These are phyloP conservation scores for Sugiyamaella xylanicola DNA, from an alignment of 1,139 yeast species.

Conservation along the genomic window DNA sequence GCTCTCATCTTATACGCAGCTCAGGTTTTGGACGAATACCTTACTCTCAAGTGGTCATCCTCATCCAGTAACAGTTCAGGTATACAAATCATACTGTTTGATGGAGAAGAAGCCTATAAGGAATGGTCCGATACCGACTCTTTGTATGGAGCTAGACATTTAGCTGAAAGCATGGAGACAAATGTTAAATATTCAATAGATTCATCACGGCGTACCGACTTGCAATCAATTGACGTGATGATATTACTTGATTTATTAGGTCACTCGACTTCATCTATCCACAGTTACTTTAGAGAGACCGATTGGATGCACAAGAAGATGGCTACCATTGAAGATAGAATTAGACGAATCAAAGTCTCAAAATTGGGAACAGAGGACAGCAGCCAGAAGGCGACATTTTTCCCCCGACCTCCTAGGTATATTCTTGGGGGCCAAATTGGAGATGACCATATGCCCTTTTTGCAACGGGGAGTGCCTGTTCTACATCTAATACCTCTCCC, in stretches of 20 bases:
- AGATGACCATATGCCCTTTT: constrained; percentile 60
- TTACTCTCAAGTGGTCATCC: constrained; percentile 37
- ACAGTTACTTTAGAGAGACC: constrained; percentile 51
- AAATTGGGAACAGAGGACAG: constrained; percentile 16
- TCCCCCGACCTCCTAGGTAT: constrained; percentile 29
- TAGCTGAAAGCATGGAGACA: constrained; percentile 48
- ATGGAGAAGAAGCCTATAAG: constrained; percentile 60
- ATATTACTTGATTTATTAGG: constrained; percentile 57
- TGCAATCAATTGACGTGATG: constrained; percentile 46
- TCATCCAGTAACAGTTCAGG: constrained; percentile 40
- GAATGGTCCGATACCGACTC: constrained; percentile 56
- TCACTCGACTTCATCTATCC: constrained; percentile 42
- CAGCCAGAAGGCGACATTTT: constrained; percentile 23
- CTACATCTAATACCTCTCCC: constrained; percentile 54
- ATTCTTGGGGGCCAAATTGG: constrained; percentile 43
- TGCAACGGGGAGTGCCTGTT: constrained; percentile 49
- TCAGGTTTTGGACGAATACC: constrained; percentile 38
- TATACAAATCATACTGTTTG: constrained; percentile 55
- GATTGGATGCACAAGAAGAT: constrained; percentile 46
- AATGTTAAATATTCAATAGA: constrained; percentile 20
- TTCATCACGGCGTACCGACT: constrained; percentile 27
- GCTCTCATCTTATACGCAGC: constrained; percentile 53
- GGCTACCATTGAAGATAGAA: constrained; percentile 34
- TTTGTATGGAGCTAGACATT: constrained; percentile 55
- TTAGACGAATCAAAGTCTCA: constrained; percentile 26